Conservation (phyloP, 208 protist genomes). For the Angomonas desouzai region DNA sequence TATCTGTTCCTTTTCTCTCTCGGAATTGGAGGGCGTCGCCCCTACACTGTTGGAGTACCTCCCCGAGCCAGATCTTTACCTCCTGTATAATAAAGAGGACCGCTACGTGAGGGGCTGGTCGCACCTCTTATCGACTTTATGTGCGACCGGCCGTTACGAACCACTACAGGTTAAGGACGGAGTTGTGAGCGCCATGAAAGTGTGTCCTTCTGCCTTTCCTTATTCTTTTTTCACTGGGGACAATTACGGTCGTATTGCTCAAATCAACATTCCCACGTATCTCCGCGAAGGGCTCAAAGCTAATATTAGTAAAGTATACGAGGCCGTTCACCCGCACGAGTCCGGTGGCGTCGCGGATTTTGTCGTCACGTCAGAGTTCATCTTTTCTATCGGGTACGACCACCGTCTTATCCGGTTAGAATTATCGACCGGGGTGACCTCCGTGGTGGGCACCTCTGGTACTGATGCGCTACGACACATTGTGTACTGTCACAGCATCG, state of each 20-base stretch:
- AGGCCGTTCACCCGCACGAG: slow-evolving; percentile 32
- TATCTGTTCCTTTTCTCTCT: slow-evolving; percentile 29
- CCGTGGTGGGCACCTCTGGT: slow-evolving; percentile 19
- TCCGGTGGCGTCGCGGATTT: slow-evolving; percentile 69
- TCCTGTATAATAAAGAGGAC: slow-evolving; percentile 48
- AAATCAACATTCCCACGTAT: slow-evolving; percentile 35
- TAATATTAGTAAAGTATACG: slow-evolving; percentile 23
- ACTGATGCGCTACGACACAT: slow-evolving; percentile 25
- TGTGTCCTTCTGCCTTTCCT: slow-evolving; percentile 26
- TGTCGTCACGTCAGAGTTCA: slow-evolving; percentile 29
- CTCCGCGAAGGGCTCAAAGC: slow-evolving; percentile 25
- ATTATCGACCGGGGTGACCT: slow-evolving; percentile 28
- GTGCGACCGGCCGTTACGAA: slow-evolving; percentile 23
- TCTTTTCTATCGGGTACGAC: slow-evolving; percentile 70
- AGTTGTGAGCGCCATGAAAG: slow-evolving; percentile 33
- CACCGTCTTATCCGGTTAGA: slow-evolving; percentile 38
- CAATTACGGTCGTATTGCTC: slow-evolving; percentile 46
- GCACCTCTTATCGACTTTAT: slow-evolving; percentile 19
- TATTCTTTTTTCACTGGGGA: slow-evolving; percentile 51
- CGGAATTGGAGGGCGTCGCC: slow-evolving; percentile 27
- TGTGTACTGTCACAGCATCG: slow-evolving; percentile 23
- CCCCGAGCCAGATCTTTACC: slow-evolving; percentile 39
- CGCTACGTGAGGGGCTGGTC: slow-evolving; percentile 49
- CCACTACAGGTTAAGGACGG: slow-evolving; percentile 32
- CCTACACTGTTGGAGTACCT: slow-evolving; percentile 55